These are phyloP conservation scores for Corchorus capsularis DNA, from an alignment of 345 rosid genomes.

Conservation along the genomic window DNA sequence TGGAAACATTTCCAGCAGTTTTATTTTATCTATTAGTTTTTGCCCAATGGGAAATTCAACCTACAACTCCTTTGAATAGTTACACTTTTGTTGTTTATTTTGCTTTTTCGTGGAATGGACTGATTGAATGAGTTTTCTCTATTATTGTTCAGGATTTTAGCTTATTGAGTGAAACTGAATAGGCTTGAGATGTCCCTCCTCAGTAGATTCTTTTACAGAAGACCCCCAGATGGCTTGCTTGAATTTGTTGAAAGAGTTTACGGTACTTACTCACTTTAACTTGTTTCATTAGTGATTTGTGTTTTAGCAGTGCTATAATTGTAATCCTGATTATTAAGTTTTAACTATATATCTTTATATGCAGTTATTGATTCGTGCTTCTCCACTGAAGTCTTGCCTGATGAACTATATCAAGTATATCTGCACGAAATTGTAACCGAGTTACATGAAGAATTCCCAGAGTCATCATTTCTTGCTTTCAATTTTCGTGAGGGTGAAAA, in stretches of 20 bases:
- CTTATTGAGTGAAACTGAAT: conserved; percentile 25
- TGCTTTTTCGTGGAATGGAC: not conserved
- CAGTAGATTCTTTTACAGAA: conserved; percentile 83
- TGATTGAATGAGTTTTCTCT: not conserved
- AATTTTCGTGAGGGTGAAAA: conserved; percentile 93
- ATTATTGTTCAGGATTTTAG: conserved; percentile 23
- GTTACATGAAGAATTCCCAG: conserved; percentile 83
- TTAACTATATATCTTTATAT: conserved; percentile 5
- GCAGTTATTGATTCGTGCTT: conserved; percentile 98
- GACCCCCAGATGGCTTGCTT: conserved; percentile 98
- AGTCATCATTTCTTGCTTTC: conserved; percentile 74
- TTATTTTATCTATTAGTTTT: not conserved
- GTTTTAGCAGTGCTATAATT: not conserved
- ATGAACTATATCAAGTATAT: conserved; percentile 66
- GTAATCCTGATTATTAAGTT: not conserved
- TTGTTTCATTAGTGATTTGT: not conserved
- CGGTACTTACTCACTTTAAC: conserved; percentile 43
- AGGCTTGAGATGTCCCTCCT: conserved; percentile 65
- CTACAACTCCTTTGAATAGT: not conserved
- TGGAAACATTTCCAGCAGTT: not conserved
- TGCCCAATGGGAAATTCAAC: not conserved
- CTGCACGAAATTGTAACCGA: conserved; percentile 74
- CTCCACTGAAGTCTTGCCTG: conserved; percentile 80
- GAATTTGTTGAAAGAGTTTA: conserved; percentile 95
- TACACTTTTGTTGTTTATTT: not conserved